Percentiles rank a stretch among this genome's conserved stretches.
These are phyloP conservation scores for Pterula multifida DNA, from an alignment of 1,284 basidiomycete species.

Conservation along the genomic window DNA sequence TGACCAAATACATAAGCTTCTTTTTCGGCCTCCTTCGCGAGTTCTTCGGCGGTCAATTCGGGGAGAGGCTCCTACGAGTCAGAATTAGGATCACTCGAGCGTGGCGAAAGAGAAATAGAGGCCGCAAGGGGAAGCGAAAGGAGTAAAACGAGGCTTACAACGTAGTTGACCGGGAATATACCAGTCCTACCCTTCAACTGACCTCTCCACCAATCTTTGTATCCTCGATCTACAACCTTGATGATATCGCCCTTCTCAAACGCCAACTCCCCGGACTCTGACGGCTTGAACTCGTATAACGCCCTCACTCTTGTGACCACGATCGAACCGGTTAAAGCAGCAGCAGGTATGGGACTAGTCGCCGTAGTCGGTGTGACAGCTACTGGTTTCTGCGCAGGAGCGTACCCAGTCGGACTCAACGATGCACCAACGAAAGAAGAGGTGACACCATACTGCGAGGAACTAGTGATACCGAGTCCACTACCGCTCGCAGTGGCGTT, in stretches of 20 bases:
- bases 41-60: conserved; percentile 70
- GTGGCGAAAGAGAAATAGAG: conserved; percentile 3
- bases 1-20: conserved; percentile 83
- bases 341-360: conserved; percentile 14
- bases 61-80: conserved; percentile 77
- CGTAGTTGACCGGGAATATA: conserved; percentile 98
- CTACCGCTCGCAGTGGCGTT: neutral
- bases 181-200: conserved; percentile 88
- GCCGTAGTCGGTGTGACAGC: conserved; percentile 12
- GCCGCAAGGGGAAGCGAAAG: conserved; percentile 3
- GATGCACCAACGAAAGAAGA: neutral
- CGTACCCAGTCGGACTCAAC: conserved; percentile 25
- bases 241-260: conserved; percentile 94
- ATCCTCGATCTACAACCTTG: conserved; percentile 90
- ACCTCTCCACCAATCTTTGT: conserved; percentile 98
- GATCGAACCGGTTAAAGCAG: conserved; percentile 18
- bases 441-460: neutral
- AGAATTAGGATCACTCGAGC: conserved; percentile 5
- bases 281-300: conserved; percentile 82
- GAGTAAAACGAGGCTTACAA: conserved; percentile 57
- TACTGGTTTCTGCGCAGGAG: conserved; percentile 19
- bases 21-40: conserved; percentile 78
- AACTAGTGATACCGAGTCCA: neutral
- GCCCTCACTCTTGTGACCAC: conserved; percentile 81
- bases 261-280: conserved; percentile 83